Evolutionary conservation across 805 yeast species (phyloP).

Genomic region (Saccharomycodes ludwigii): DNA sequence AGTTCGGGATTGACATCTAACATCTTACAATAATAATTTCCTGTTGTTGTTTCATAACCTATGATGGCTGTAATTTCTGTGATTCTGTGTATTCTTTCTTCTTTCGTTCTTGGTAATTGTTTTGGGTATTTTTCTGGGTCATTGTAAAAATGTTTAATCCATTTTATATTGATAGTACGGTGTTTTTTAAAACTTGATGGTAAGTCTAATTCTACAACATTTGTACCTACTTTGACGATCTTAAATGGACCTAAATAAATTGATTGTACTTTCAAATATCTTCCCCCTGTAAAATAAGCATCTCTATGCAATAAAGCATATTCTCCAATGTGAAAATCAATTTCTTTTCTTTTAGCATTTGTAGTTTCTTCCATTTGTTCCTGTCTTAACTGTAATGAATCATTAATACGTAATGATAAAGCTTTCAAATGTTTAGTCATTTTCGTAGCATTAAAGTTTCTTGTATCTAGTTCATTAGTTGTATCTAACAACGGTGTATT

Average conservation of each 20-base stretch:
- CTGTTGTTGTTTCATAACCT: too few relatives aligned
- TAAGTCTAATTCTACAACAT: conserved; percentile 4
- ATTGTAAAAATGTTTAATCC: not conserved
- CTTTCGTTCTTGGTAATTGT: not conserved
- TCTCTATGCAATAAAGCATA: conserved; percentile 5
- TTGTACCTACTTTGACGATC: conserved; percentile 1
- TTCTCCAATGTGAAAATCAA: conserved; percentile 3
- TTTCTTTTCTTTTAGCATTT: conserved; percentile 1
- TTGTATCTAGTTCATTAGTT: not conserved
- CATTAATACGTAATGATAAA: not conserved
- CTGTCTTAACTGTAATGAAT: not conserved
- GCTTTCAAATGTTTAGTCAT: conserved; percentile 1
- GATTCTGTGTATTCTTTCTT: not conserved
- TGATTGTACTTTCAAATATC: conserved; percentile 4
- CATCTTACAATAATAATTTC: conserved; percentile 3
- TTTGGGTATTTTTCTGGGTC: not conserved
- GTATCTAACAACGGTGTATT: conserved; percentile 2
- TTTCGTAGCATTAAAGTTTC: not conserved
- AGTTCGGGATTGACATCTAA: conserved; percentile 2
- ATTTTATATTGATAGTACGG: conserved; percentile 3
- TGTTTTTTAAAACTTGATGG: conserved; percentile 1
- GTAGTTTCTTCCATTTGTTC: conserved; percentile 1
- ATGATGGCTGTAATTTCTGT: conserved; percentile 1
- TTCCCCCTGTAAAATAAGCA: conserved; percentile 5
- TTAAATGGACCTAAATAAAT: conserved; percentile 7